These are phyloP conservation scores for Yamadazyma diddensiae DNA, from an alignment of 1,139 yeast species.

Conservation along the genomic window DNA sequence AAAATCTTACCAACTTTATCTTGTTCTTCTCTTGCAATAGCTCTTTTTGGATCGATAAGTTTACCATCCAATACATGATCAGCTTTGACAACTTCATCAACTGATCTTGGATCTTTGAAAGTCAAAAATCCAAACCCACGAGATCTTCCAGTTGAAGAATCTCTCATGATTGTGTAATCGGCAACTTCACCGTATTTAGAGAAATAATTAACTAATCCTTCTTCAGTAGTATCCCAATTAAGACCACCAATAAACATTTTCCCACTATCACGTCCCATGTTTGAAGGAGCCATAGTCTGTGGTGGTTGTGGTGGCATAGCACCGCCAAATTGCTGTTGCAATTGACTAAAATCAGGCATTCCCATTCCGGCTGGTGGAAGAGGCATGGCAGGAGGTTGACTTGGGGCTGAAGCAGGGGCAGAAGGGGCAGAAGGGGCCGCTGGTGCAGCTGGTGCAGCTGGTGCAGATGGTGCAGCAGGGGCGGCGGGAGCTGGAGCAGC, in stretches of 20 bases:
- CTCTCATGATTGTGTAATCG: conserved; percentile 95
- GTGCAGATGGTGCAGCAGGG: conserved; percentile 8
- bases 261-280: conserved; percentile 54
- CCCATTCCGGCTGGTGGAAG: conserved; percentile 5
- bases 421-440: conserved; percentile 3
- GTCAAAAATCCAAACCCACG: conserved; percentile 97
- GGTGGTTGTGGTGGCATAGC: conserved; percentile 14
- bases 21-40: conserved; percentile 97
- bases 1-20: conserved; percentile 96
- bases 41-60: conserved; percentile 96
- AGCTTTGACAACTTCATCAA: conserved; percentile 81
- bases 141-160: conserved; percentile 82
- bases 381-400: conserved; percentile 3
- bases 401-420: conserved; percentile 2
- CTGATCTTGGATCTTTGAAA: conserved; percentile 77
- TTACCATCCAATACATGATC: conserved; percentile 95
- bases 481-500: conserved; percentile 1
- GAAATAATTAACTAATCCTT: conserved; percentile 74
- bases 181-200: conserved; percentile 86
- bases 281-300: conserved; percentile 27
- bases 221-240: conserved; percentile 98
- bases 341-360: conserved; percentile 13
- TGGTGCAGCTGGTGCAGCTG: conserved; percentile 4
- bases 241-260: conserved; percentile 98
- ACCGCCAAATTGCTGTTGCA: conserved; percentile 11